Percentiles rank a stretch among this genome's conserved stretches.
phyloP scores from a whole-genome alignment of 208 protist species.

The Crithidia mellificae region DNA sequence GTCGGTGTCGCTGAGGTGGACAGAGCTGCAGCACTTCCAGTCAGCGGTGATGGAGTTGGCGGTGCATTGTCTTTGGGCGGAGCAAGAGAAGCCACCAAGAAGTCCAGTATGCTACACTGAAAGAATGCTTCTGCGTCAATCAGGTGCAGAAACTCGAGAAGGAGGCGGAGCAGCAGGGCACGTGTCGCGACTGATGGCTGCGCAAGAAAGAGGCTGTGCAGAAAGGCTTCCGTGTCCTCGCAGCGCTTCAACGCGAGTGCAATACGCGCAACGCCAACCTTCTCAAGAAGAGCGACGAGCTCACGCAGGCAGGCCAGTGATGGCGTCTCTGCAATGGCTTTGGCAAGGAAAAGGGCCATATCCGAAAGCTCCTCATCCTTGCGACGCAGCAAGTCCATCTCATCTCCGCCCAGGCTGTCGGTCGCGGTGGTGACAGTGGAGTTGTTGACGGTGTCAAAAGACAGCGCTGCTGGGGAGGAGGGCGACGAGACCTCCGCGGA shows the following conservation, averaged over 20 bases:
- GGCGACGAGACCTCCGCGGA: neutral
- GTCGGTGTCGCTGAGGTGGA: neutral
- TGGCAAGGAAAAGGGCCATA: slow-evolving; percentile 70
- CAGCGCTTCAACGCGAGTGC: slow-evolving; percentile 56
- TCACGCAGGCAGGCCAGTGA: slow-evolving; percentile 37
- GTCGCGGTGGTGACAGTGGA: neutral
- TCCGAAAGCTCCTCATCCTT: slow-evolving; percentile 76
- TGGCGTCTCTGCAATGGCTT: slow-evolving; percentile 31
- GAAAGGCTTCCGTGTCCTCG: slow-evolving; percentile 41
- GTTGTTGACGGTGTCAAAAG: neutral
- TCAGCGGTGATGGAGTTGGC: neutral
- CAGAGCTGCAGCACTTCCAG: neutral
- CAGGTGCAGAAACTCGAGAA: slow-evolving; percentile 3
- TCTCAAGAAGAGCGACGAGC: slow-evolving; percentile 44
- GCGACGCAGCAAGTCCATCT: slow-evolving; percentile 65
- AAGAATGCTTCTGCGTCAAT: slow-evolving; percentile 10
- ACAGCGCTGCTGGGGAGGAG: neutral
- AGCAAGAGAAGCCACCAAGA: slow-evolving; percentile 32
- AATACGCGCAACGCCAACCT: slow-evolving; percentile 24
- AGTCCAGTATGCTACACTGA: slow-evolving; percentile 20
- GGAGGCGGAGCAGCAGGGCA: neutral
- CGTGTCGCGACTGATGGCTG: neutral
- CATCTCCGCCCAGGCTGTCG: slow-evolving; percentile 45
- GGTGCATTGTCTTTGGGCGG: neutral
- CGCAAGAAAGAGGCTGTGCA: slow-evolving; percentile 36